Evolutionary conservation across 2,329 filamentous ascomycete species (phyloP).

Genomic region (Pseudocercospora crystallina): DNA sequence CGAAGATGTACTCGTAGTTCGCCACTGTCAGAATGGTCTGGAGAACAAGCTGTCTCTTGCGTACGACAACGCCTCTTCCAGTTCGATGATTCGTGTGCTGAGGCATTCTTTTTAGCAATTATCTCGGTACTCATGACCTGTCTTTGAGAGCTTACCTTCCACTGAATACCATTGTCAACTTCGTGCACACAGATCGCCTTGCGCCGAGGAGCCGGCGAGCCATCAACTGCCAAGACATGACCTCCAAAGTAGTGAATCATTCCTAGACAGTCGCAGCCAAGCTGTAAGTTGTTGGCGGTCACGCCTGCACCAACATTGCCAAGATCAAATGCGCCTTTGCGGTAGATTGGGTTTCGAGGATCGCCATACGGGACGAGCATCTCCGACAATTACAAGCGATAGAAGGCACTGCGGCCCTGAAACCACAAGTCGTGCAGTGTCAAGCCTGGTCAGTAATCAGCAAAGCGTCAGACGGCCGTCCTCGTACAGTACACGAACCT

Average conservation of each 20-base stretch:
- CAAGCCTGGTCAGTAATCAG: too few species aligned
- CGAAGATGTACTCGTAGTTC: constrained; percentile 73
- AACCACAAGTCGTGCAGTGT: constrained; percentile 62
- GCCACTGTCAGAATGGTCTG: constrained; percentile 69
- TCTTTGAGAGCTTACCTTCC: too few species aligned
- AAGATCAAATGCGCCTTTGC: constrained; percentile 69
- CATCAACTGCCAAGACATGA: constrained; percentile 40
- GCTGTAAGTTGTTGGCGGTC: constrained; percentile 67
- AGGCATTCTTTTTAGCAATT: too few species aligned
- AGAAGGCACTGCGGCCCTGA: constrained; percentile 62
- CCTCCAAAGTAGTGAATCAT: constrained; percentile 67
- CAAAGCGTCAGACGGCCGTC: too few species aligned
- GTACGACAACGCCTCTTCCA: constrained; percentile 61
- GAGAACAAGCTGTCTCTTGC: constrained; percentile 65
- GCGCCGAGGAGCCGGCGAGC: too few species aligned
- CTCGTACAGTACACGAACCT: too few species aligned
- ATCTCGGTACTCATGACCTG: too few species aligned
- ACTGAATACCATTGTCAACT: constrained; percentile 67
- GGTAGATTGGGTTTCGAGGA: constrained; percentile 66
- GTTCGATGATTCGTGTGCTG: constrained; percentile 72
- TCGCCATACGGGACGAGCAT: constrained; percentile 67
- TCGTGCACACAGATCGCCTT: constrained; percentile 71
- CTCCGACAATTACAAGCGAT: constrained; percentile 64
- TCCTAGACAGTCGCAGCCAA: constrained; percentile 70
- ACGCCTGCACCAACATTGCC: constrained; percentile 66